Percentiles rank a stretch among this genome's conserved stretches.
phyloP scores from a whole-genome alignment of 805 yeast species.

The Candida palmyrensis region DNA sequence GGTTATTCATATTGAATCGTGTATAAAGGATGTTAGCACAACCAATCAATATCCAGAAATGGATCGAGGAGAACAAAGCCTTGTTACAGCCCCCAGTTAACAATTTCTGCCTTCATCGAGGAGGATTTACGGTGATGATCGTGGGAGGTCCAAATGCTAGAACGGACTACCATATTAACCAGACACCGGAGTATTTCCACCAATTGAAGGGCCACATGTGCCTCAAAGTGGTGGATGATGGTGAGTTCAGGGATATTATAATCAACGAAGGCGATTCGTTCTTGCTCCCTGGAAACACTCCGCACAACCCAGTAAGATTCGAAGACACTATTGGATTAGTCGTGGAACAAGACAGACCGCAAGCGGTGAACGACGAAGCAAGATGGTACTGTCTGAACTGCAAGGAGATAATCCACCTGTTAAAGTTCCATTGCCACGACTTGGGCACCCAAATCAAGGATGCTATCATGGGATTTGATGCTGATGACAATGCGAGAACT shows the following conservation, averaged over 20 bases:
- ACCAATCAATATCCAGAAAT: slow-evolving; percentile 73
- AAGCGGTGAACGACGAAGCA: slow-evolving; percentile 60
- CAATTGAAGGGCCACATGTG: slow-evolving; percentile 86
- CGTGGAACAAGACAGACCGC: slow-evolving; percentile 87
- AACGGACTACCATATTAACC: slow-evolving; percentile 89
- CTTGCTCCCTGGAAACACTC: slow-evolving; percentile 75
- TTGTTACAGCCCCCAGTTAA: slow-evolving; percentile 88
- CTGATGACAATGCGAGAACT: slow-evolving; percentile 56
- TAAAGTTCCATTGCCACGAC: slow-evolving; percentile 69
- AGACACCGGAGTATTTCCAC: slow-evolving; percentile 91
- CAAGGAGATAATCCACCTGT: slow-evolving; percentile 58
- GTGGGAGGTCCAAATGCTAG: slow-evolving; percentile 96
- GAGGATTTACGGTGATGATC: slow-evolving; percentile 91
- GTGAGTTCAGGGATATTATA: slow-evolving; percentile 65
- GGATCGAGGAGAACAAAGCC: slow-evolving; percentile 75
- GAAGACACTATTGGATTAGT: slow-evolving; percentile 85
- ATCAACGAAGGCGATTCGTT: slow-evolving; percentile 88
- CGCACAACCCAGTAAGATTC: slow-evolving; percentile 87
- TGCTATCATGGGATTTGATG: slow-evolving; percentile 70
- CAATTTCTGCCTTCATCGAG: slow-evolving; percentile 83
- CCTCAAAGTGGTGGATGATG: slow-evolving; percentile 68
- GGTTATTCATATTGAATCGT: slow-evolving; percentile 1
- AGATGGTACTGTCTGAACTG: slow-evolving; percentile 88
- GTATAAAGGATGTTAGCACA: slow-evolving; percentile 41
- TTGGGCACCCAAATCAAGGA: slow-evolving; percentile 87